Conservation (phyloP, 768 basidiomycete genomes). For the Lanmaoa rubissima region DNA sequence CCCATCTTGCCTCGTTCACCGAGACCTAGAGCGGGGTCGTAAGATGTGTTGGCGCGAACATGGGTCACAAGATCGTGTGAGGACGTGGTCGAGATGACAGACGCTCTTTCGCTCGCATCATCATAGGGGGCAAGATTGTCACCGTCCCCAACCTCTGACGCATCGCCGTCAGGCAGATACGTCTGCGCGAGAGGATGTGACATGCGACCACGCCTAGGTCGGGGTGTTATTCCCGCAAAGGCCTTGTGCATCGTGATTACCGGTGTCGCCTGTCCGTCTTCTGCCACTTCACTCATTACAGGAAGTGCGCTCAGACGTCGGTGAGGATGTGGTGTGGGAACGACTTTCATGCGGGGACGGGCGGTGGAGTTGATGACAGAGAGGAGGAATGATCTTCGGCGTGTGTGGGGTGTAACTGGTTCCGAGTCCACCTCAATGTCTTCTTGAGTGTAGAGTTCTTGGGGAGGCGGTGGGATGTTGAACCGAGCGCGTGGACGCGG, state of each 20-base stretch:
- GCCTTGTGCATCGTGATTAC: conserved; percentile 44
- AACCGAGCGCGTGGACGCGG: conserved; percentile 64
- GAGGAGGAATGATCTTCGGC: conserved; percentile 78
- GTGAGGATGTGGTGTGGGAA: conserved; percentile 45
- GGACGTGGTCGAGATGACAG: conserved; percentile 79
- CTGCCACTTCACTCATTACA: conserved; percentile 43
- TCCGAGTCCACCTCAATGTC: conserved; percentile 39
- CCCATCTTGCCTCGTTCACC: conserved; percentile 67
- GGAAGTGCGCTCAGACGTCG: conserved; percentile 59
- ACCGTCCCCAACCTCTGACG: conserved; percentile 30
- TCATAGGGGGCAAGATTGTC: conserved; percentile 36
- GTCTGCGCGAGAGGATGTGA: conserved; percentile 70
- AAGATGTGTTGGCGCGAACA: conserved; percentile 78
- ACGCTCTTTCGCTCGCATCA: conserved; percentile 52
- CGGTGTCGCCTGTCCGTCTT: conserved; percentile 31
- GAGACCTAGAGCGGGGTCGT: conserved; percentile 79
- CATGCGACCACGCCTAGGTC: conserved; percentile 48
- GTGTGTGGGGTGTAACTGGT: conserved; percentile 65
- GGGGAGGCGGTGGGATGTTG: conserved; percentile 44
- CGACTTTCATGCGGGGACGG: conserved; percentile 54
- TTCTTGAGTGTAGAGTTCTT: conserved; percentile 37
- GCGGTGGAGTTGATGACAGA: conserved; percentile 81
- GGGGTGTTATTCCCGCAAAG: conserved; percentile 65
- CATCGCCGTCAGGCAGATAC: conserved; percentile 36
- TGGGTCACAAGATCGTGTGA: conserved; percentile 87